A percentile compares a stretch with the other conserved stretches of the same genome.
phyloP scores from a whole-genome alignment of 2,329 filamentous ascomycete species.

The Sporothrix luriei region DNA sequence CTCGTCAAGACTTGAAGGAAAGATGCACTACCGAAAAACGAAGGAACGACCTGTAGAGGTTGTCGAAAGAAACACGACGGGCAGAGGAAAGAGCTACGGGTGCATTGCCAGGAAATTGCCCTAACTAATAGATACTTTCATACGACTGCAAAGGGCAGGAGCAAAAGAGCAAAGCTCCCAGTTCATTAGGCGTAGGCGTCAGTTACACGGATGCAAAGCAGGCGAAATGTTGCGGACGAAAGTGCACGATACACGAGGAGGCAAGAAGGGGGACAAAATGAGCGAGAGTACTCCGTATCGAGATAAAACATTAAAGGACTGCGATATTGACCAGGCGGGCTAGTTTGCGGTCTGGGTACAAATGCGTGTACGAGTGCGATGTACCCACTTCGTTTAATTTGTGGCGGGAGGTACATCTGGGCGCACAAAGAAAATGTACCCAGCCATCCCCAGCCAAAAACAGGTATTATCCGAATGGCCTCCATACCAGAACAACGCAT shows the following conservation, averaged over 20 bases:
- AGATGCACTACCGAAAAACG: slow-evolving; percentile 15
- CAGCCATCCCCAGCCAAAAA: background rate
- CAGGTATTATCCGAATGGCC: slow-evolving; percentile 4
- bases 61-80: background rate
- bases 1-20: background rate
- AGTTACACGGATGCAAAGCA: background rate
- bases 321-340: slow-evolving; percentile 10
- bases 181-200: background rate
- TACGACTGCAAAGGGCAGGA: slow-evolving; percentile 14
- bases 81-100: background rate
- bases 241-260: background rate
- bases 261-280: background rate
- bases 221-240: background rate
- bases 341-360: background rate
- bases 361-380: background rate
- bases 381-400: slow-evolving; percentile 1
- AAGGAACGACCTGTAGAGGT: slow-evolving; percentile 4
- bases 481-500: background rate
- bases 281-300: background rate
- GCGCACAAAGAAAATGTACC: background rate
- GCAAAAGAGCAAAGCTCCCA: background rate
- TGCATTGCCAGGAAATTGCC: slow-evolving; percentile 3
- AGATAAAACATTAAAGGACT: background rate
- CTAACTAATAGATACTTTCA: slow-evolving; percentile 6
- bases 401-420: background rate